phyloP scores from a whole-genome alignment of 1,139 yeast species.

The Magnusiomyces paraingens region DNA sequence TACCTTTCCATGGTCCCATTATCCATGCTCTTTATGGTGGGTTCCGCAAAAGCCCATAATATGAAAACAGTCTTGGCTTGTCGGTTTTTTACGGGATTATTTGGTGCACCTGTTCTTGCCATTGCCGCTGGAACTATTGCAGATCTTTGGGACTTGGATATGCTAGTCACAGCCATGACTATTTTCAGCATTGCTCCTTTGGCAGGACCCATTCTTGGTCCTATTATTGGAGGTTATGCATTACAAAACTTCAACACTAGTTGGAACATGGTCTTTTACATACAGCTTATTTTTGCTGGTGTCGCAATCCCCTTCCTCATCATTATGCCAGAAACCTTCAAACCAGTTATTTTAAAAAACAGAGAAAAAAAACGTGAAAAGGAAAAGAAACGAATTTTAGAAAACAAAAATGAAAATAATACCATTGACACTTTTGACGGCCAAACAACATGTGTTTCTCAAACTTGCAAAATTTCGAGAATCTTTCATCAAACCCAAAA shows the following conservation, averaged over 20 bases:
- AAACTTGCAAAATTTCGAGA: slow-evolving; percentile 26
- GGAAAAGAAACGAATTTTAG: neutral
- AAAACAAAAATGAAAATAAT: neutral
- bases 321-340: slow-evolving; percentile 35
- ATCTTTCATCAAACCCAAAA: slow-evolving; percentile 22
- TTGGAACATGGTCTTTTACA: slow-evolving; percentile 39
- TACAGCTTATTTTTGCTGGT: slow-evolving; percentile 38
- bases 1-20: slow-evolving; percentile 55
- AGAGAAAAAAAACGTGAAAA: slow-evolving; percentile 36
- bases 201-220: slow-evolving; percentile 38
- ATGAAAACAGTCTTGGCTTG: slow-evolving; percentile 37
- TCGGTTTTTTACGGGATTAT: slow-evolving; percentile 38
- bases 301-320: slow-evolving; percentile 34
- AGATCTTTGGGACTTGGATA: slow-evolving; percentile 38
- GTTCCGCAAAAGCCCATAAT: slow-evolving; percentile 58
- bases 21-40: slow-evolving; percentile 70
- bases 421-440: slow-evolving; percentile 14
- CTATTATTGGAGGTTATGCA: slow-evolving; percentile 37
- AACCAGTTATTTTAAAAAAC: slow-evolving; percentile 32
- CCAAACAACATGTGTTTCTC: slow-evolving; percentile 33
- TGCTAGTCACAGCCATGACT: slow-evolving; percentile 38
- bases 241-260: slow-evolving; percentile 24
- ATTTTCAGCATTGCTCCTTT: slow-evolving; percentile 38
- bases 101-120: slow-evolving; percentile 39
- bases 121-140: slow-evolving; percentile 25